phyloP scores from a whole-genome alignment of 202 grass and related monocot genomes.

The Panicum hallii region DNA sequence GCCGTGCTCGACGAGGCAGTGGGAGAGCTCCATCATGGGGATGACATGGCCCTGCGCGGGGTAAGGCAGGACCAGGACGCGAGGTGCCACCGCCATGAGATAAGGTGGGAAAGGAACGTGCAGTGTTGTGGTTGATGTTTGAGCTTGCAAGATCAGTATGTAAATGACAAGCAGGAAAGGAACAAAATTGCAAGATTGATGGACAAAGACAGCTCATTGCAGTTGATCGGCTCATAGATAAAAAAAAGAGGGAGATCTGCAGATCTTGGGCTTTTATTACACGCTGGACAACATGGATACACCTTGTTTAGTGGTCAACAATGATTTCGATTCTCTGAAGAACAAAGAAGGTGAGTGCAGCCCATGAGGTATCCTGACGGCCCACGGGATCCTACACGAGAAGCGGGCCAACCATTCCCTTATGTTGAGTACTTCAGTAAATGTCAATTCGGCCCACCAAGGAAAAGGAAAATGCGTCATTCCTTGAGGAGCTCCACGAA shows the following conservation, averaged over 20 bases:
- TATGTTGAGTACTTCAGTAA: no score
- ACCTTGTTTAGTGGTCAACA: no score
- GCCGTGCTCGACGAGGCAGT: constrained; percentile 33
- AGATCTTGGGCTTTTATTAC: neutral
- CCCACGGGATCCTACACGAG: no score
- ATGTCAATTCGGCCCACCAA: neutral
- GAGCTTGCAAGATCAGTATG: neutral
- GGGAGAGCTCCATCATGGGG: constrained; percentile 47
- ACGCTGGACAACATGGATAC: no score
- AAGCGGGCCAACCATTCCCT: no score
- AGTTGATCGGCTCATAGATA: neutral
- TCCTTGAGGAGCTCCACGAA: constrained; percentile 44
- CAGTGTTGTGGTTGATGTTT: neutral
- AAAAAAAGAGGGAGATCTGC: neutral
- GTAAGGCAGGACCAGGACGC: constrained; percentile 38
- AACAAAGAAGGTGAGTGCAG: no score
- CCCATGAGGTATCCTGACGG: neutral
- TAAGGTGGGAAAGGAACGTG: neutral
- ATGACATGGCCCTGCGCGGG: constrained; percentile 50
- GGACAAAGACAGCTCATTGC: neutral
- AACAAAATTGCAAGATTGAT: neutral
- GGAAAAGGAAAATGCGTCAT: neutral
- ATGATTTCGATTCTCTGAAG: no score
- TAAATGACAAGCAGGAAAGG: neutral
- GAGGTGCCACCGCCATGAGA: constrained; percentile 10